Evolutionary conservation across 2,329 filamentous ascomycete species (phyloP).

Genomic region (Metarhizium album): DNA sequence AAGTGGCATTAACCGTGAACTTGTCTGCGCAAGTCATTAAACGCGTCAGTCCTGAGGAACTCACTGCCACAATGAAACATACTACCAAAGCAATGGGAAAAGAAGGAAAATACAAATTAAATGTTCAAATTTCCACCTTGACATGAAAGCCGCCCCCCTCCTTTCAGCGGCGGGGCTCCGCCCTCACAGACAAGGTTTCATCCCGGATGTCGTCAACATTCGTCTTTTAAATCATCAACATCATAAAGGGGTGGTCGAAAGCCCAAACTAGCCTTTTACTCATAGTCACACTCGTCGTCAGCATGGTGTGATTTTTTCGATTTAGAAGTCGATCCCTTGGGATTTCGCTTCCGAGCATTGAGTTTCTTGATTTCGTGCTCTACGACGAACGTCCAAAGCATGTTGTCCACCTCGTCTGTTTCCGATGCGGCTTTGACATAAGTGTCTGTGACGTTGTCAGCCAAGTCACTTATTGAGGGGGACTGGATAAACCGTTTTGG

Average conservation of each 20-base stretch:
- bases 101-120: slow-evolving; percentile 22
- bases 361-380: slow-evolving; percentile 30
- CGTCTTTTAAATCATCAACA: not conserved
- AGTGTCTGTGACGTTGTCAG: slow-evolving; percentile 16
- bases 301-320: slow-evolving; percentile 10
- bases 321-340: slow-evolving; percentile 16
- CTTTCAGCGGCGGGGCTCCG: too few species aligned
- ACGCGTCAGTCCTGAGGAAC: slow-evolving; percentile 21
- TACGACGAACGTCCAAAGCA: slow-evolving; percentile 24
- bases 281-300: slow-evolving; percentile 13
- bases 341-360: slow-evolving; percentile 21
- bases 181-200: not conserved
- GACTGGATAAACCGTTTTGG: not conserved
- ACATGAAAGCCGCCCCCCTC: slow-evolving; percentile 9
- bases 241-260: not conserved
- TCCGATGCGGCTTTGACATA: slow-evolving; percentile 18
- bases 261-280: not conserved
- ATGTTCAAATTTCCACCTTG: slow-evolving; percentile 17
- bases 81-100: slow-evolving; percentile 22
- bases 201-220: slow-evolving; percentile 4
- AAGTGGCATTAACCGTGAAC: slow-evolving; percentile 25
- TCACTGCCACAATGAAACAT: slow-evolving; percentile 23
- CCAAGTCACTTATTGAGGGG: not conserved
- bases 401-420: slow-evolving; percentile 8
- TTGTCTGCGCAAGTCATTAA: slow-evolving; percentile 18